A percentile compares a stretch with the other conserved stretches of the same genome.
phyloP scores from a whole-genome alignment of 495 filamentous ascomycete species.

The Physcia stellaris region DNA sequence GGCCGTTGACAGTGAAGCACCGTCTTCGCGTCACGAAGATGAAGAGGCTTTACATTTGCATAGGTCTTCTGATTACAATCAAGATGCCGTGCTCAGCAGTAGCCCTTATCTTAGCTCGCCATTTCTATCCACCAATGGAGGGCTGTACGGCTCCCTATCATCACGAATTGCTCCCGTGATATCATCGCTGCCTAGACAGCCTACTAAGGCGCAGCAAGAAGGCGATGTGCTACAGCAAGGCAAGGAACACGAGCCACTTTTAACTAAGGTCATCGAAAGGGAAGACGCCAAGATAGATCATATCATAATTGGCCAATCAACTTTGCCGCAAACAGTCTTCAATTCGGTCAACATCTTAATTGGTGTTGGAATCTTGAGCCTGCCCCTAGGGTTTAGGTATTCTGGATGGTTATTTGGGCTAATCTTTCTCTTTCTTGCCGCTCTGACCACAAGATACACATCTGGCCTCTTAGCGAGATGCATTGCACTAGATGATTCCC shows the following conservation, averaged over 20 bases:
- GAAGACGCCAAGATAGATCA: conserved; percentile 76
- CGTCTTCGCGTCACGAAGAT: conserved; percentile 17
- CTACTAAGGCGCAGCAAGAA: conserved; percentile 59
- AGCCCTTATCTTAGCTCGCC: conserved; percentile 52
- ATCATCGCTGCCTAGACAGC: conserved; percentile 53
- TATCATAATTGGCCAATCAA: conserved; percentile 80
- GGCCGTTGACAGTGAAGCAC: conserved; percentile 13
- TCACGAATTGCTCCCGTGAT: conserved; percentile 54
- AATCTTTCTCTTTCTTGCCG: conserved; percentile 56
- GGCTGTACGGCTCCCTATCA: conserved; percentile 64
- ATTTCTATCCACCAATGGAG: conserved; percentile 56
- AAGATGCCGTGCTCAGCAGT: conserved; percentile 38
- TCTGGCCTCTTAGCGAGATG: conserved; percentile 79
- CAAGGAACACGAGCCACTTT: conserved; percentile 60
- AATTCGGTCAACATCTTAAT: conserved; percentile 95
- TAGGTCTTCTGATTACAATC: not conserved
- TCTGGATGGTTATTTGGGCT: conserved; percentile 84
- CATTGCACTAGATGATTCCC: conserved; percentile 67
- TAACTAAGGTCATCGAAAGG: conserved; percentile 72
- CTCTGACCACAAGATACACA: conserved; percentile 69
- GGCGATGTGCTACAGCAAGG: conserved; percentile 32
- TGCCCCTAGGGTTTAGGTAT: conserved; percentile 82
- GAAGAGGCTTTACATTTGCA: not conserved
- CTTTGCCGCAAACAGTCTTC: conserved; percentile 88
- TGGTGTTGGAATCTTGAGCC: conserved; percentile 75